Evolutionary conservation across 257 asterid species (phyloP).

Genomic region (Phtheirospermum japonicum): DNA sequence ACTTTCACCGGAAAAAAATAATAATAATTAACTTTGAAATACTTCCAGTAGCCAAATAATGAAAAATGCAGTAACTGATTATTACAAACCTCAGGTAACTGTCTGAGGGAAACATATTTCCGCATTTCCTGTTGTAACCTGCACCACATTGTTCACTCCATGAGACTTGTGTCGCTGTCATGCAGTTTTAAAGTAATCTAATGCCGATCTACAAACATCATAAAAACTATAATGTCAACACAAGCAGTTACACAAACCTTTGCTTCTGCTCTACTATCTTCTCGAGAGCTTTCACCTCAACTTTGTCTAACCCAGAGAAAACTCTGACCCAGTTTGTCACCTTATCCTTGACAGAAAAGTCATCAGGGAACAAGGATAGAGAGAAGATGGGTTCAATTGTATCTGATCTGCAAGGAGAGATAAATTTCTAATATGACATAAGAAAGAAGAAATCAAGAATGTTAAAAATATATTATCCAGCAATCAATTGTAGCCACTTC

Average conservation of each 20-base stretch:
- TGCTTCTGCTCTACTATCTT: constrained; percentile 95
- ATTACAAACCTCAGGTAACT: constrained; percentile 61
- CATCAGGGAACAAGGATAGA: constrained; percentile 73
- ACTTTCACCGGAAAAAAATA: constrained; percentile 14
- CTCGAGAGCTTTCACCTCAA: constrained; percentile 93
- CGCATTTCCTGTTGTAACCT: constrained; percentile 95
- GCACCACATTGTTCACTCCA: constrained; percentile 31
- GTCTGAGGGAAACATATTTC: constrained; percentile 74
- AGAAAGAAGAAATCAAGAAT: constrained; percentile 15
- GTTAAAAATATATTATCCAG: constrained; percentile 10
- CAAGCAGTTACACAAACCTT: constrained; percentile 51
- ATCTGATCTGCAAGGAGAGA: constrained; percentile 74
- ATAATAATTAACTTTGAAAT: neutral
- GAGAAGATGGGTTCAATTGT: constrained; percentile 70
- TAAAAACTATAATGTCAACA: constrained; percentile 12
- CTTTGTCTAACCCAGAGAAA: constrained; percentile 82
- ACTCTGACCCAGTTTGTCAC: constrained; percentile 70
- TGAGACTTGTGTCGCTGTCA: constrained; percentile 12
- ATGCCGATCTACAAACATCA: constrained; percentile 9
- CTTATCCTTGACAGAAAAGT: constrained; percentile 66
- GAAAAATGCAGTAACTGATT: constrained; percentile 15
- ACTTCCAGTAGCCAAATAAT: constrained; percentile 15
- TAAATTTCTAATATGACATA: constrained; percentile 13
- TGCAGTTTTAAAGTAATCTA: constrained; percentile 17
- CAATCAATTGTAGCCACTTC: constrained; percentile 15